Evolutionary conservation across 2,329 filamentous ascomycete genomes (phyloP).

Genomic region (Daldinia sp.): DNA sequence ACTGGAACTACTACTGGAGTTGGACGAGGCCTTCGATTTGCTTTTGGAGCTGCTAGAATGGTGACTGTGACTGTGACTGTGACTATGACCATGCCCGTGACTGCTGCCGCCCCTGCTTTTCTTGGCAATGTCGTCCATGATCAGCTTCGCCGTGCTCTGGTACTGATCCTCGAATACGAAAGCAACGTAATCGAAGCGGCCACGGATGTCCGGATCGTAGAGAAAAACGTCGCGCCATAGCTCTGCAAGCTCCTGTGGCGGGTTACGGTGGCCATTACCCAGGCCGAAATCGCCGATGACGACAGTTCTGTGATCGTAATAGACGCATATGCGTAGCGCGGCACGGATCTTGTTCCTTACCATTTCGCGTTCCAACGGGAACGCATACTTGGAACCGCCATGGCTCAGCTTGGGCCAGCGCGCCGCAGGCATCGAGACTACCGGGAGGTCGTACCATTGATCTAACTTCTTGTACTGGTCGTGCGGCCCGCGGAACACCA

Average conservation of each 20-base stretch:
- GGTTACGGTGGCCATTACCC: constrained; percentile 73
- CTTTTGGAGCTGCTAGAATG: constrained; percentile 47
- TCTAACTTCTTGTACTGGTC: constrained; percentile 71
- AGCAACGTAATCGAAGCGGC: constrained; percentile 70
- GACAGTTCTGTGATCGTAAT: constrained; percentile 67
- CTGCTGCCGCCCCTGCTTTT: constrained; percentile 56
- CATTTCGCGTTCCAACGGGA: constrained; percentile 76
- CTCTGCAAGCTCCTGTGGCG: constrained; percentile 72
- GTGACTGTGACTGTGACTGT: constrained; percentile 46
- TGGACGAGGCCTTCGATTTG: constrained; percentile 50
- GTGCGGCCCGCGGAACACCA: constrained; percentile 78
- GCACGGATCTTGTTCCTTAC: constrained; percentile 79
- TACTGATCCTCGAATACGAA: constrained; percentile 73
- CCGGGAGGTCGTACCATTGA: constrained; percentile 71
- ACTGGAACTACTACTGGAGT: constrained; percentile 50
- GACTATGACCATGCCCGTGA: constrained; percentile 23
- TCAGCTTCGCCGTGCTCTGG: constrained; percentile 66
- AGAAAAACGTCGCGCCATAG: constrained; percentile 75
- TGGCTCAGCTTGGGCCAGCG: constrained; percentile 79
- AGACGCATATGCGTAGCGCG: constrained; percentile 76
- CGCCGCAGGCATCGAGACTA: constrained; percentile 80
- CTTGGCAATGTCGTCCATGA: constrained; percentile 67
- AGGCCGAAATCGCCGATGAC: constrained; percentile 75
- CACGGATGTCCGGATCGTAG: constrained; percentile 71
- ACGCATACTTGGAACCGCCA: constrained; percentile 76